Evolutionary conservation across 352 stramenopile species (phyloP).

Genomic region (Pythium angustatum): DNA sequence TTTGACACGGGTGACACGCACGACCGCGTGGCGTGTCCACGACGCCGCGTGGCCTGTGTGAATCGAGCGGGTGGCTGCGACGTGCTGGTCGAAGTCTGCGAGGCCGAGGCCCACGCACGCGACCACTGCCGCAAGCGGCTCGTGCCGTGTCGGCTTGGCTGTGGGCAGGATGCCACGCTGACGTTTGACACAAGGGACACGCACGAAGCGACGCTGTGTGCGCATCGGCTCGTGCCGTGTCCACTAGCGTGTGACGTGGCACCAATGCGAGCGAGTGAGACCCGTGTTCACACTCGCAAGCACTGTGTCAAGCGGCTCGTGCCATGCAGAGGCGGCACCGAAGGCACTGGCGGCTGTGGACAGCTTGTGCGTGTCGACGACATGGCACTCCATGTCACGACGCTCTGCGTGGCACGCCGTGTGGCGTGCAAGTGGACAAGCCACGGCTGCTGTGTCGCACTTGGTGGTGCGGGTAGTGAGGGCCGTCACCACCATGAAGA

Average conservation of each 20-base stretch:
- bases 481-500: constrained; percentile 58
- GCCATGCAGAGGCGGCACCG: constrained; percentile 31
- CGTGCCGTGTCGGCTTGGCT: constrained; percentile 52
- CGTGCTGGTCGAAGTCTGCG: constrained; percentile 36
- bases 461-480: constrained; percentile 43
- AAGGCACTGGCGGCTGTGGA: constrained; percentile 43
- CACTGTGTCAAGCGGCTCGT: constrained; percentile 60
- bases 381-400: constrained; percentile 60
- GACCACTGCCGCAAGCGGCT: constrained; percentile 64
- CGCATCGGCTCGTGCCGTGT: constrained; percentile 48
- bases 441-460: constrained; percentile 45
- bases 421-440: constrained; percentile 53
- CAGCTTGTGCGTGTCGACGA: constrained; percentile 44
- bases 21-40: constrained; percentile 34
- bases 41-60: constrained; percentile 44
- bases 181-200: constrained; percentile 43
- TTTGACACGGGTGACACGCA: constrained; percentile 43
- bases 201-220: constrained; percentile 57
- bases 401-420: constrained; percentile 48
- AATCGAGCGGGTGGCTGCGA: constrained; percentile 62
- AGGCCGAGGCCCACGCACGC: constrained; percentile 40
- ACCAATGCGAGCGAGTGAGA: constrained; percentile 46
- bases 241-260: constrained; percentile 33
- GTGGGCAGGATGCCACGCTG: constrained; percentile 33
- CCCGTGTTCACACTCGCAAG: constrained; percentile 38